Base-by-base conservation (phyloP, 2,329 filamentous ascomycete species). In the Pseudofabraea citricarpa region DNA sequence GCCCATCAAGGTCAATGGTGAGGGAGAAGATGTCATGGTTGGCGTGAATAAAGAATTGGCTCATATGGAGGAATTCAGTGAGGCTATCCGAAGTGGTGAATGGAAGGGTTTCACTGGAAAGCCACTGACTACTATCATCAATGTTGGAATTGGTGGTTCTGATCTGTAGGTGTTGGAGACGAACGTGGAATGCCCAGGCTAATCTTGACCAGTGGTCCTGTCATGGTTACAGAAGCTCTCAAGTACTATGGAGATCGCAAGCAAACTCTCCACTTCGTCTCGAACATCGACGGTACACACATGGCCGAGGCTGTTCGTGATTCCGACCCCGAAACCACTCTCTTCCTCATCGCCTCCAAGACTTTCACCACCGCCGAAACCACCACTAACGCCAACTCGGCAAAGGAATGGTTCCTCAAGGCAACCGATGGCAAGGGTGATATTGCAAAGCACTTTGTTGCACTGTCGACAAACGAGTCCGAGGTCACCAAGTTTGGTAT, bases 401-500 rank as follows among this genome's bases (percentile, higher is more conserved):
- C 93, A 52, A 98, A 98, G 80, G 70, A 77, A 41, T 98, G 93
- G 93, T 98, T 98, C 81, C 78, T 97, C 56, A 77, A 94, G 71
- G 82, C 83, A 71, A 81, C 79, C 1, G 75, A 66, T 64, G 67
- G 85, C 77, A 71, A 93, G 82, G 81, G 78, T 49, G 85, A 95
- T 21, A 94, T 98, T 57, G 89, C 93, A 56, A 98, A 97, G 79
- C 93, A 98, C 78, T 98, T 98, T 63, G 93, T 96, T 45, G 93
- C 93, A 36, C 81, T 98, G 41, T 97, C 93, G 39, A 98, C 93
- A 66, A 98, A 98, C 71, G 87, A 91, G 71, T 66, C 74, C 42
- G 91, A 97, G 73, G 93, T 98, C 50, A 90, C 87, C 71, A 97
- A 97, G 77, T 98, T 98, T 61, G 93, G 93, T 54, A 98, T 98